Evolutionary conservation across 805 yeast species (phyloP), one percentile per base, ranked within the genome.

Genomic region (Starmerella stellata): DNA sequence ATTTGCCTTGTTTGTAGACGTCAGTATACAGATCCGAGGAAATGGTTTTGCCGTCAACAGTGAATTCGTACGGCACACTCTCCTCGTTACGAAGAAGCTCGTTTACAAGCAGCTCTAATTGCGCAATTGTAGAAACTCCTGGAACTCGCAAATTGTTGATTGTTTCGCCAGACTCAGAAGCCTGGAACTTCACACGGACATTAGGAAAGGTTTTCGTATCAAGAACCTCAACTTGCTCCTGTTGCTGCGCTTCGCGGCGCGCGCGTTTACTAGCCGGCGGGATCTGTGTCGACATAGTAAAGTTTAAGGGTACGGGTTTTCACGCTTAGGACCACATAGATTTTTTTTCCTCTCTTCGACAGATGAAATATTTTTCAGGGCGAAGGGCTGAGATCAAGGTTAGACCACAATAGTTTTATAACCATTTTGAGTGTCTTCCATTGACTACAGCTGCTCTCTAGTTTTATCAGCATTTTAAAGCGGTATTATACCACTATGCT

Each of bases 191-290:
- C 41, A 87, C 73, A 38, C 83, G 67, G 20, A 87, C 94, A 62
- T 82, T 74, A 19, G 95, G 95, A 18, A 85, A 59, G 52, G 81
- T 87, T 1, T 56, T 63, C 2, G 95, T 61, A 9, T 78, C 57
- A 37, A 72, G 75, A 21, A 78, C 76, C 37, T 78, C 87, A 21
- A 35, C 46, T 8, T 38, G 29, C 11, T 39, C 46, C 3, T 36
- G 40, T 35, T 37, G 23, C 18, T 46, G 50, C 5, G 44, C 52
- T 40, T 76, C 72, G 7, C 80, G 79, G 55, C 71, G 66, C 55
- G 83, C 95, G 54, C 74, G 80, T 58, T 90, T 87, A 1, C 93
- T 77, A 17, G 80, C 93, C 30, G 95, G 96, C 20, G 98, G 98
- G 35, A 90, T 58, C 33, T 81, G 65, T 1, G 96, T 90, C 37